Evolutionary conservation across 2,329 filamentous ascomycete species (phyloP).

Genomic region (Diaporthe sp.): DNA sequence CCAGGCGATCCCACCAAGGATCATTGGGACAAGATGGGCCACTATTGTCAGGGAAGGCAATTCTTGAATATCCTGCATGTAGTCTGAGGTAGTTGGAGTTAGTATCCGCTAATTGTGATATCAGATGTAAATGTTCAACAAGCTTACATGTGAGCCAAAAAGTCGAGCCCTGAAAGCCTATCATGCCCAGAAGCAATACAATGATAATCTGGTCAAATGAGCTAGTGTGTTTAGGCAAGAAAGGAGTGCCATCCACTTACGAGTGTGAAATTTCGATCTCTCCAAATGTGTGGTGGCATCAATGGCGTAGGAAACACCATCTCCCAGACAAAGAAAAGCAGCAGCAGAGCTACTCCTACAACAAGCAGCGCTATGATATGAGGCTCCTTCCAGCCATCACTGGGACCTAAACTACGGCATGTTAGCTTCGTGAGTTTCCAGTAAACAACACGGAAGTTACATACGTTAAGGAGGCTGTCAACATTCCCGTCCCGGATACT

Average conservation of each 20-base stretch:
- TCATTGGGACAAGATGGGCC: not conserved
- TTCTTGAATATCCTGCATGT: slow-evolving; percentile 3
- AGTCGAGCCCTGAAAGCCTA: slow-evolving; percentile 14
- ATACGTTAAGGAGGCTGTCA: slow-evolving; percentile 2
- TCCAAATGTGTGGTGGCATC: slow-evolving; percentile 11
- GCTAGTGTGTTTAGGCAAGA: not conserved
- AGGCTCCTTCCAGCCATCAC: not conserved
- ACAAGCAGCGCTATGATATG: slow-evolving; percentile 16
- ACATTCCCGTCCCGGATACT: not conserved
- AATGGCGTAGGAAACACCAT: not conserved
- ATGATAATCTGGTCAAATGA: not conserved
- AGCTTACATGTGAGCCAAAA: slow-evolving; percentile 18
- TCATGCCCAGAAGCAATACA: slow-evolving; percentile 5
- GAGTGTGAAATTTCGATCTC: not conserved
- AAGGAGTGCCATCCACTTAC: not conserved
- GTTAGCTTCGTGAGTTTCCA: not conserved
- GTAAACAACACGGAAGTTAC: accelerated
- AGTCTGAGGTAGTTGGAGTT: not conserved
- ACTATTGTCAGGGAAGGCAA: not conserved
- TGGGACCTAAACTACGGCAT: not conserved
- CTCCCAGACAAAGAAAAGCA: slow-evolving; percentile 11
- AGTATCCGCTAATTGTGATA: not conserved
- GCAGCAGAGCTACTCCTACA: not conserved
- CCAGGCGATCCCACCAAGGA: not conserved
- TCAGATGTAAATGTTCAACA: not conserved